Base-by-base conservation (phyloP, 2,329 filamentous ascomycete genomes). In the Penicillium sp. region DNA sequence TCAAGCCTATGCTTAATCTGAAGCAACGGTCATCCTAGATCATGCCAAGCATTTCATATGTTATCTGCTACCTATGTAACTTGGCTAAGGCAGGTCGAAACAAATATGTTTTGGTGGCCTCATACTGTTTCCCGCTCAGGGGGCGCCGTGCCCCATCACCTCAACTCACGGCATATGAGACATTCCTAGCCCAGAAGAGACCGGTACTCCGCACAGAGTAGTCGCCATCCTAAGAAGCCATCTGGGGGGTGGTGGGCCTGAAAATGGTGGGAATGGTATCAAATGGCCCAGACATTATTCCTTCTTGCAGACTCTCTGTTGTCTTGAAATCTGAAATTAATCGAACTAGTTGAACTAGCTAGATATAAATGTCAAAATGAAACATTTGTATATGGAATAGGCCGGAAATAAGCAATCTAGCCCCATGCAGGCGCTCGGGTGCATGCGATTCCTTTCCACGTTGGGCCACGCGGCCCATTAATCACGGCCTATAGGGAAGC, bases 391-490 rank as follows among this genome's bases (percentile, higher is more conserved):
- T 34, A 18, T 16, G 14, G 31, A 34, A 34, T 16, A n/a, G n/a
- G n/a, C n/a, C 31, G 31, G 16, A 10, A 16, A 9, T 34, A 20
- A 34, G 31, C 8, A 34, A 16, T 34, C 35, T 27, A 26, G 40
- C 40, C 20, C 40, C 29, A 38, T 46, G 44, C 18, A 23, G 38
- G 42, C n/a, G 42, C n/a, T 6, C 18, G 16, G 27, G 16, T 20
- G 43, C 46, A 45, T 44, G 50, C 47, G 47, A 54, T 49, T 18
- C 39, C 34, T 48, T 56, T 50, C 44, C 54, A 46, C 32, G 44
- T 55, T 51, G 26, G 42, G 50, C 50, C 40, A 50, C 42, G 42
- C 40, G 42, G 49, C 42, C 42, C 29, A 27, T 24, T 7, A 26
- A 34, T 26, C 18, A 3, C 9, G 32, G 24, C 22, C 13, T 11